A percentile compares a stretch with the other conserved stretches of the same genome.
phyloP scores from a whole-genome alignment of 2,329 filamentous ascomycete genomes.

The Plectosphaerella sp. region DNA sequence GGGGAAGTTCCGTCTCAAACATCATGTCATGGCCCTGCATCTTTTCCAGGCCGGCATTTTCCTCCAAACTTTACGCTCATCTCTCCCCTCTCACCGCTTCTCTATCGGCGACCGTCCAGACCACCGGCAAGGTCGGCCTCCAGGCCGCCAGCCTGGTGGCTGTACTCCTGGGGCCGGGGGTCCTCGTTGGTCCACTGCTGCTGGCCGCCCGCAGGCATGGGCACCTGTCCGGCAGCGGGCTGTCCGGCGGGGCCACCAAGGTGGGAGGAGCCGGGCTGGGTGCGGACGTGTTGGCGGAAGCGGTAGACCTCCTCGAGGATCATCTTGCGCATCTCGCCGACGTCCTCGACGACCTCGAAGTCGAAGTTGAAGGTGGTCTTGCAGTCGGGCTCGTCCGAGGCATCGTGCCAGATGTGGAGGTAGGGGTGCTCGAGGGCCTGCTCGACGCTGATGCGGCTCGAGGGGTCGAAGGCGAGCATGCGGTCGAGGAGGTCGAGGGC shows the following conservation, averaged over 20 bases:
- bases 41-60: not conserved
- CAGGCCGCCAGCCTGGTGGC: conserved; percentile 41
- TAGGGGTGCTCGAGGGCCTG: conserved; percentile 95
- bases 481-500: conserved; percentile 91
- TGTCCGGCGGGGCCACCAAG: conserved; percentile 24
- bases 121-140: conserved; percentile 58
- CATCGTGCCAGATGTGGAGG: conserved; percentile 97
- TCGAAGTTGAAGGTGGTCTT: conserved; percentile 96
- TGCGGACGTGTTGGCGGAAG: conserved; percentile 67
- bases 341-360: conserved; percentile 96
- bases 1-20: too few relatives aligned
- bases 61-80: not conserved
- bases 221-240: conserved; percentile 39
- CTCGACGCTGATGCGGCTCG: conserved; percentile 88
- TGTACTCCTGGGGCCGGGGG: conserved; percentile 56
- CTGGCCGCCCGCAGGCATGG: conserved; percentile 45
- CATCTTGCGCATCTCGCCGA: conserved; percentile 92
- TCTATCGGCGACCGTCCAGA: conserved; percentile 41
- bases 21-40: too few relatives aligned
- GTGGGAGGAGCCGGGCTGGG: conserved; percentile 34
- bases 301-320: conserved; percentile 90
- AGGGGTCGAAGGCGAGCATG: conserved; percentile 97
- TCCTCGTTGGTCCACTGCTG: conserved; percentile 56
- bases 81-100: not conserved
- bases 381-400: conserved; percentile 90